Evolutionary conservation across 1,284 basidiomycete genomes (phyloP).

Genomic region (Phellinidium pouzarii): DNA sequence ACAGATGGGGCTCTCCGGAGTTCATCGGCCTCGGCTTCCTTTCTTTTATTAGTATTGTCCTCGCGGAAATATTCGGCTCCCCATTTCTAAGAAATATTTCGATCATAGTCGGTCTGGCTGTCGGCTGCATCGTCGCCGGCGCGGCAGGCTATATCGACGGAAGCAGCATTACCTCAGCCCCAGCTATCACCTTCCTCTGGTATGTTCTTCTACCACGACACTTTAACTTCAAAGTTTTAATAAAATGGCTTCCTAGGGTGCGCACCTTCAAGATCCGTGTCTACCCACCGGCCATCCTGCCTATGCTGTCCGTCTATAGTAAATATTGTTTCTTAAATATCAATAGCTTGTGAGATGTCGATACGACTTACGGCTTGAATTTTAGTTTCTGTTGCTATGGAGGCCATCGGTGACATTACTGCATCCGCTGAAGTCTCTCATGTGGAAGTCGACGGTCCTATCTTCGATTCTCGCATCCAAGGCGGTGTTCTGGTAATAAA

Average conservation of each 20-base stretch:
- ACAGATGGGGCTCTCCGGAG: constrained; percentile 71
- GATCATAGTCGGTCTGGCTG: constrained; percentile 65
- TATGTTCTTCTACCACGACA: constrained; percentile 20
- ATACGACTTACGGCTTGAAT: background rate
- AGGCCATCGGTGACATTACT: constrained; percentile 84
- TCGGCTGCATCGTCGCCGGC: constrained; percentile 76
- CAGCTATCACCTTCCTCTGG: constrained; percentile 79
- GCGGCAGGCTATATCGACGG: constrained; percentile 68
- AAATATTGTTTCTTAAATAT: constrained; percentile 17
- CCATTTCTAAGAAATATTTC: constrained; percentile 78
- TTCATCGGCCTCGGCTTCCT: constrained; percentile 85
- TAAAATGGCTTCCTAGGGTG: constrained; percentile 40
- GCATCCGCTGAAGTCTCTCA: constrained; percentile 78
- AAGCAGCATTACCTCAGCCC: constrained; percentile 55
- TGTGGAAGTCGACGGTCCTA: constrained; percentile 56
- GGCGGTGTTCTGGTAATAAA: constrained; percentile 70
- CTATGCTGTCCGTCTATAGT: constrained; percentile 79
- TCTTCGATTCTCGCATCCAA: constrained; percentile 77
- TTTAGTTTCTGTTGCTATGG: constrained; percentile 67
- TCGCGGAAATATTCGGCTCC: constrained; percentile 74
- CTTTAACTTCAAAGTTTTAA: background rate
- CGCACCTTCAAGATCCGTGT: constrained; percentile 74
- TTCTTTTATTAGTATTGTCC: constrained; percentile 69
- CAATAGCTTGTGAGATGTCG: too few species aligned
- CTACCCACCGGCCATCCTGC: constrained; percentile 77